Percentiles rank a stretch among this genome's conserved stretches.
Conservation (phyloP, 192 early-diverging fungal genomes). For the Gonapodya sp. region DNA sequence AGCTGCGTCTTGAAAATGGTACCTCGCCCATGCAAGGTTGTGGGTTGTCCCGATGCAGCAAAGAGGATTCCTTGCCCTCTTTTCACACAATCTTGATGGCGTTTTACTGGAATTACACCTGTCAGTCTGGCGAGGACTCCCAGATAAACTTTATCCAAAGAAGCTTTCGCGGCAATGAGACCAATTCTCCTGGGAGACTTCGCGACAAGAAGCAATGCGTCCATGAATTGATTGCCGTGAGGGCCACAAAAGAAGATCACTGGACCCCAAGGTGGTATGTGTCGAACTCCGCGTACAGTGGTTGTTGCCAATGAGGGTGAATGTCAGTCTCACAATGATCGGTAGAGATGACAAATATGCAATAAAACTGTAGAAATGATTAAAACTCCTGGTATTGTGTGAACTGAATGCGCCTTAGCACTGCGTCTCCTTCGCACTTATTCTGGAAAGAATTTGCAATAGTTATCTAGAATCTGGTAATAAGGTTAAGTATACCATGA, state of each 20-base stretch:
- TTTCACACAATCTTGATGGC: conserved; percentile 82
- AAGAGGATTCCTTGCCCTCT: background rate
- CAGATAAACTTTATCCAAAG: conserved; percentile 5
- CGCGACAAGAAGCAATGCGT: conserved; percentile 79
- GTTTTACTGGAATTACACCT: conserved; percentile 73
- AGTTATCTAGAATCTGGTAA: too few relatives aligned
- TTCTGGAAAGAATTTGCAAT: too few relatives aligned
- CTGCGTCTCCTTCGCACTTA: too few relatives aligned
- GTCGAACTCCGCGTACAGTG: conserved; percentile 13
- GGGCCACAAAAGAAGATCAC: conserved; percentile 74
- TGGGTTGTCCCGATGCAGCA: background rate
- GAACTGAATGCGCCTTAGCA: too few relatives aligned
- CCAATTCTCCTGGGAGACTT: conserved; percentile 55
- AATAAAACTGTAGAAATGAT: too few relatives aligned
- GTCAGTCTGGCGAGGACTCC: background rate
- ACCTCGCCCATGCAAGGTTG: conserved; percentile 47
- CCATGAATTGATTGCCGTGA: conserved; percentile 72
- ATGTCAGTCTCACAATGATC: too few relatives aligned
- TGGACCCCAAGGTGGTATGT: conserved; percentile 76
- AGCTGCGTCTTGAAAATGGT: conserved; percentile 64
- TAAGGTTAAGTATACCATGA: too few relatives aligned
- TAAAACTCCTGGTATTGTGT: too few relatives aligned
- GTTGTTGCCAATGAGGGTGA: too few relatives aligned
- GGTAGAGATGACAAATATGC: too few relatives aligned
- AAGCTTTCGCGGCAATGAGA: conserved; percentile 16